Conservation (phyloP, 257 asterid genomes). For the Datura wrightii region DNA sequence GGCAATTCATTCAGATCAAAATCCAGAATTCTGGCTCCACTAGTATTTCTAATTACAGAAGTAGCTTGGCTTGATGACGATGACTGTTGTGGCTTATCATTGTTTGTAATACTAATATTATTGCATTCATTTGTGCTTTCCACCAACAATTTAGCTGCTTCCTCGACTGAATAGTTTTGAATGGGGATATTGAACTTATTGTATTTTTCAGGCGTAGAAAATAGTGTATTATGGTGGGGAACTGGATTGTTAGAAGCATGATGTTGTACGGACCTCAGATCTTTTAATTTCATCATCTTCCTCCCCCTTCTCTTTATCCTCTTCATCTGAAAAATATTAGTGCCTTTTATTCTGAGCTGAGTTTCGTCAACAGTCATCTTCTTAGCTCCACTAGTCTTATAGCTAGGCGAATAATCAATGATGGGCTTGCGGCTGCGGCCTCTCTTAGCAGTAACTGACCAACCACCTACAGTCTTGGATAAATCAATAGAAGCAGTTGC, state of each 20-base stretch:
- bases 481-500: slow-evolving; percentile 31
- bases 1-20: slow-evolving; percentile 63
- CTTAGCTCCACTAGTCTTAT: too few species aligned
- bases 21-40: slow-evolving; percentile 34
- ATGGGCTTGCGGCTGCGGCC: slow-evolving; percentile 63
- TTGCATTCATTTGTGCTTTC: slow-evolving; percentile 28
- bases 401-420: not conserved
- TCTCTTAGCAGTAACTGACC: slow-evolving; percentile 63
- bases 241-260: too few species aligned
- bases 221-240: not conserved
- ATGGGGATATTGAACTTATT: slow-evolving; percentile 37
- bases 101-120: not conserved
- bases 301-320: slow-evolving; percentile 40
- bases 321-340: not conserved
- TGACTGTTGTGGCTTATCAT: not conserved
- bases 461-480: slow-evolving; percentile 37
- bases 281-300: slow-evolving; percentile 49
- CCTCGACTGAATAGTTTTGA: slow-evolving; percentile 14
- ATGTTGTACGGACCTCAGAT: slow-evolving; percentile 37
- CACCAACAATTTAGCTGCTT: slow-evolving; percentile 3
- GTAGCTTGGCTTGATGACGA: slow-evolving; percentile 15
- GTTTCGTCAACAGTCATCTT: not conserved
- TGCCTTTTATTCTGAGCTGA: too few species aligned
- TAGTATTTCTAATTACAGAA: slow-evolving; percentile 29
- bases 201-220: slow-evolving; percentile 37